These are phyloP conservation scores for Prunus salicina DNA, from an alignment of 306 rosid genomes.

Conservation along the genomic window DNA sequence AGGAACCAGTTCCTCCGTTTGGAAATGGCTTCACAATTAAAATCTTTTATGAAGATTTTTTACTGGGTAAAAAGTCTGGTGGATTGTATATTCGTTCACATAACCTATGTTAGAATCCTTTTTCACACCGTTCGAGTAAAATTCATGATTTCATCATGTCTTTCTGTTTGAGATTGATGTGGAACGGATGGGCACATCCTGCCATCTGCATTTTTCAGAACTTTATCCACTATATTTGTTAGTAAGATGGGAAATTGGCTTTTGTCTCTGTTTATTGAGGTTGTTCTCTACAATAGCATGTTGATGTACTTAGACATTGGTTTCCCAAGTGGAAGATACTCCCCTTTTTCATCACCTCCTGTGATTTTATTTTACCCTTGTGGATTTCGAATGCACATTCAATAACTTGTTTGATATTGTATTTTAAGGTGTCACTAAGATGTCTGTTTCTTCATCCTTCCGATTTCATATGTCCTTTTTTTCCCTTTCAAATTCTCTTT, in stretches of 20 bases:
- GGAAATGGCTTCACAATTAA: neutral
- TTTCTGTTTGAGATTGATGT: neutral
- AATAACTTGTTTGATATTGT: neutral
- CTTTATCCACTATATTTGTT: neutral
- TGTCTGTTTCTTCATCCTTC: neutral
- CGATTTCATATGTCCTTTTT: neutral
- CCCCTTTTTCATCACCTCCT: neutral
- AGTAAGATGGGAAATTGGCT: neutral
- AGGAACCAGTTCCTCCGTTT: neutral
- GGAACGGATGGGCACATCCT: neutral
- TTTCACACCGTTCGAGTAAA: neutral
- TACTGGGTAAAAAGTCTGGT: neutral
- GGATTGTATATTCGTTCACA: no score
- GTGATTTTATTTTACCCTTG: neutral
- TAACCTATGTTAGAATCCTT: neutral
- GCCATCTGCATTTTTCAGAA: neutral
- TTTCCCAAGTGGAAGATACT: neutral
- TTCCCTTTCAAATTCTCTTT: conserved; percentile 12
- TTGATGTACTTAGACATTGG: neutral
- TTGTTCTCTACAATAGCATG: neutral
- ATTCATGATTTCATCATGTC: neutral
- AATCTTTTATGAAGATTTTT: neutral
- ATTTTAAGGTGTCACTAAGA: neutral
- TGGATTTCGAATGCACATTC: neutral
- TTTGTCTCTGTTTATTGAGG: neutral